phyloP scores from a whole-genome alignment of 2,329 filamentous ascomycete genomes.

The Cercospora beticola region DNA sequence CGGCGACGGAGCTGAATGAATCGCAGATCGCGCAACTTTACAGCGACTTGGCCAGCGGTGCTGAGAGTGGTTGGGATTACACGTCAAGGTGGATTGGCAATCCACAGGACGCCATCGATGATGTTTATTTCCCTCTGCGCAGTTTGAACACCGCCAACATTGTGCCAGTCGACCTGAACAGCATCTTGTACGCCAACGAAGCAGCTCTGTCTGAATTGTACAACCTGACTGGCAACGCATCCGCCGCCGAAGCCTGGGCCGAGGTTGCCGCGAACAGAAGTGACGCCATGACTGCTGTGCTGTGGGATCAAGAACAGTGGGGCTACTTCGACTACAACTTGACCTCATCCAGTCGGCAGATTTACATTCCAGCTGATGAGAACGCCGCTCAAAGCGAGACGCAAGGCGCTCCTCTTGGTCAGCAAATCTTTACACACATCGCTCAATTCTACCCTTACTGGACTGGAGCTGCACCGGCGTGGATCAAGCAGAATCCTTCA shows the following conservation, averaged over 20 bases:
- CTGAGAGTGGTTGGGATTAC: constrained; percentile 68
- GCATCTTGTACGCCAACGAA: constrained; percentile 67
- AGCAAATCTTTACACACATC: constrained; percentile 59
- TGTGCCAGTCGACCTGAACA: constrained; percentile 66
- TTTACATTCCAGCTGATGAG: constrained; percentile 54
- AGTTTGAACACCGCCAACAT: constrained; percentile 60
- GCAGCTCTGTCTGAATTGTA: constrained; percentile 58
- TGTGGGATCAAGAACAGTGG: constrained; percentile 64
- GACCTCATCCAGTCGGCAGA: constrained; percentile 57
- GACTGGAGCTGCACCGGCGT: constrained; percentile 61
- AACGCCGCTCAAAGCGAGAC: constrained; percentile 48
- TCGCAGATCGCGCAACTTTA: constrained; percentile 57
- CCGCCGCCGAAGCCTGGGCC: constrained; percentile 52
- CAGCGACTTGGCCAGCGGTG: constrained; percentile 62
- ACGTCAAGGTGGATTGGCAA: constrained; percentile 58
- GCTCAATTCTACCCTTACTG: constrained; percentile 69
- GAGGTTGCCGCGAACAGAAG: constrained; percentile 54
- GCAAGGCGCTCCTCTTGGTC: constrained; percentile 52
- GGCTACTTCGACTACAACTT: constrained; percentile 70
- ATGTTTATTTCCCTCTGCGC: constrained; percentile 65
- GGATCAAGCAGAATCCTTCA: constrained; percentile 59
- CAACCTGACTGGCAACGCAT: constrained; percentile 52
- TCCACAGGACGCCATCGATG: constrained; percentile 58
- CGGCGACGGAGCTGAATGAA: constrained; percentile 54
- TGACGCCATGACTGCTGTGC: constrained; percentile 60